A percentile compares a stretch with the other conserved stretches of the same genome.
phyloP scores from a whole-genome alignment of 306 rosid species.

The Glycine tomentella region DNA sequence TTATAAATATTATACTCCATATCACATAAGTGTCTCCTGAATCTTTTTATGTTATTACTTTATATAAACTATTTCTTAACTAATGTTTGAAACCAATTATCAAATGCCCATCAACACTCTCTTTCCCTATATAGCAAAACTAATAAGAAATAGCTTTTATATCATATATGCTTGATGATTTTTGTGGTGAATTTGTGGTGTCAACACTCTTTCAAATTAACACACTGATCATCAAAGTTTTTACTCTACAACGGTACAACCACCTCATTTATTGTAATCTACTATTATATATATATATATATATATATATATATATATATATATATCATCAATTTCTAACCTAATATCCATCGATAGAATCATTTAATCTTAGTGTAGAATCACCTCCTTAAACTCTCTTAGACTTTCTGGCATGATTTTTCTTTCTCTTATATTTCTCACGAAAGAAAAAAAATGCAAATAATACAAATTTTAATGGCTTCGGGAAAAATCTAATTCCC shows the following conservation, averaged over 20 bases:
- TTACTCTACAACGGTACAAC: not conserved
- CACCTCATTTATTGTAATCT: not conserved
- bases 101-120: too few species aligned
- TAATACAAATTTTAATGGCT: not conserved
- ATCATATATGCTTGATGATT: not conserved
- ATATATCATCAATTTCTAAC: not conserved
- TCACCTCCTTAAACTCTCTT: not conserved
- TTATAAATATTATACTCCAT: too few species aligned
- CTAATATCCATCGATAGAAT: not conserved
- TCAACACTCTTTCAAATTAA: too few species aligned
- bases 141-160: too few species aligned
- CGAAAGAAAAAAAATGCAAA: not conserved
- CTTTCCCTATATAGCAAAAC: too few species aligned
- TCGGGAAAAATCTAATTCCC: not conserved
- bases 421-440: not conserved
- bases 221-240: not conserved
- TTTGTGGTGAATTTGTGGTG: too few species aligned
- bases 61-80: too few species aligned
- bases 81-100: too few species aligned
- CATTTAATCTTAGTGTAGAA: not conserved
- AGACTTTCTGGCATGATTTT: not conserved
- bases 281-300: too few species aligned
- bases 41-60: too few species aligned
- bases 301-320: too few species aligned
- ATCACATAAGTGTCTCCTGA: too few species aligned